These are phyloP conservation scores for Oryza brachyantha DNA, from an alignment of 176 grass and related monocot genomes.

Conservation along the genomic window DNA sequence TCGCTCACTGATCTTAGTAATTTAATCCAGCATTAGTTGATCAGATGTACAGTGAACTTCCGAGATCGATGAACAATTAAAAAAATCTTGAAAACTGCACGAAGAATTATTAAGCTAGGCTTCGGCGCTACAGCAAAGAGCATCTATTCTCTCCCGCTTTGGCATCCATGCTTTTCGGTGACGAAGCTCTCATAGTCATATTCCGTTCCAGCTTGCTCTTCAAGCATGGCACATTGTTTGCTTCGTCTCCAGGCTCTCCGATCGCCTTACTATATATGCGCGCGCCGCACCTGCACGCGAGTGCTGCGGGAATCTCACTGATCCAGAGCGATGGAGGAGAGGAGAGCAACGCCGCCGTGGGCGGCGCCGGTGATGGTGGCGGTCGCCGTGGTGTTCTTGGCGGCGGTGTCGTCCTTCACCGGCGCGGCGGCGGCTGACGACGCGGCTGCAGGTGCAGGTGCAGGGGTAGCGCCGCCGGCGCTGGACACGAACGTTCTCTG, in stretches of 20 bases:
- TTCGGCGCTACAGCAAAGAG: conserved; percentile 23
- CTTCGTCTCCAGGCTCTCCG: neutral
- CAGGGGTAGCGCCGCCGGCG: neutral
- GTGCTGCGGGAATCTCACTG: neutral
- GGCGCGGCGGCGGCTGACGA: too few relatives aligned
- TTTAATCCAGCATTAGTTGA: neutral
- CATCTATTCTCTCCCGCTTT: conserved; percentile 37
- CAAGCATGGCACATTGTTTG: conserved; percentile 11
- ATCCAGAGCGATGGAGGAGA: neutral
- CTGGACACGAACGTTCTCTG: conserved; percentile 57
- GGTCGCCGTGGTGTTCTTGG: neutral
- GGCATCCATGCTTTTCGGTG: conserved; percentile 26
- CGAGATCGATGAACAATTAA: neutral
- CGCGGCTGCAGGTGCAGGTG: too few relatives aligned
- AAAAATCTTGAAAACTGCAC: neutral
- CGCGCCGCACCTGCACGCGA: neutral
- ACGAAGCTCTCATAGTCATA: conserved; percentile 41
- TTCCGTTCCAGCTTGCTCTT: conserved; percentile 33
- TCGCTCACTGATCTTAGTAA: too few relatives aligned
- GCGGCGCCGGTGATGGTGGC: neutral
- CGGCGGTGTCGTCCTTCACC: neutral
- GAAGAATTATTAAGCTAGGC: conserved; percentile 14
- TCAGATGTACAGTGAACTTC: neutral
- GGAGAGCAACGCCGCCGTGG: neutral
- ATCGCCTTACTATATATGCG: conserved; percentile 21